phyloP scores from a whole-genome alignment of 371 early-diverging fungal genomes.

The Apophysomyces sp. region DNA sequence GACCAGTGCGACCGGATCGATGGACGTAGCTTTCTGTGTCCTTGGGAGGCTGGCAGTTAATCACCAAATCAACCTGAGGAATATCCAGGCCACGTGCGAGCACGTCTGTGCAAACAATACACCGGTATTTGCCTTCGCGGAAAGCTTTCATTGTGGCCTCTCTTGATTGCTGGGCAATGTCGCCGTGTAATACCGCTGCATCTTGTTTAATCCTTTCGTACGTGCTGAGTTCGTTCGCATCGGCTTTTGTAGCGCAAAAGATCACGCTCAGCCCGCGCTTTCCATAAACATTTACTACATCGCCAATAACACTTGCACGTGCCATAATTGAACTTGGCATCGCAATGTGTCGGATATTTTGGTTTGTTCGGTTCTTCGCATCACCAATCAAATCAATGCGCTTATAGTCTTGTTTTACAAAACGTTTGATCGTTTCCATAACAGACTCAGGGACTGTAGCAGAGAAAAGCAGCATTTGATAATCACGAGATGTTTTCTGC shows the following conservation, averaged over 20 bases:
- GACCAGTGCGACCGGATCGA: slow-evolving; percentile 96
- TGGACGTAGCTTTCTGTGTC: slow-evolving; percentile 96
- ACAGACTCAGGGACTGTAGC: slow-evolving; percentile 90
- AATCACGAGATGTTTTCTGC: slow-evolving; percentile 69
- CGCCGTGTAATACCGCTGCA: slow-evolving; percentile 93
- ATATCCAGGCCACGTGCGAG: slow-evolving; percentile 98
- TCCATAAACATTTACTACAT: slow-evolving; percentile 85
- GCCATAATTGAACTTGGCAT: slow-evolving; percentile 82
- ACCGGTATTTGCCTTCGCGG: slow-evolving; percentile 81
- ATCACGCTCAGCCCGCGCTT: slow-evolving; percentile 82
- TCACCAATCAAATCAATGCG: slow-evolving; percentile 81
- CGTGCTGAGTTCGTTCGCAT: slow-evolving; percentile 86
- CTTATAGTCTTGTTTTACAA: slow-evolving; percentile 81
- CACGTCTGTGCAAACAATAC: slow-evolving; percentile 94
- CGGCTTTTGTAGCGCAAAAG: slow-evolving; percentile 91
- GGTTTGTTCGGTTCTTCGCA: slow-evolving; percentile 75
- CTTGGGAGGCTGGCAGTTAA: slow-evolving; percentile 95
- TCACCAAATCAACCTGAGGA: slow-evolving; percentile 94
- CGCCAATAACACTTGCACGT: slow-evolving; percentile 77
- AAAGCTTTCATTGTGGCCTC: slow-evolving; percentile 89
- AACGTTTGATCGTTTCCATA: slow-evolving; percentile 75
- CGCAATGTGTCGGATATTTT: slow-evolving; percentile 76
- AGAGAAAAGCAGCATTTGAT: slow-evolving; percentile 86
- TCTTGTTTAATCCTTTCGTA: slow-evolving; percentile 76
- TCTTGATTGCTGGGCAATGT: slow-evolving; percentile 87